A percentile compares a stretch with the other conserved stretches of the same genome.
Evolutionary conservation across 208 protist genomes (phyloP).

Genomic region (Leishmania amazonensis): DNA sequence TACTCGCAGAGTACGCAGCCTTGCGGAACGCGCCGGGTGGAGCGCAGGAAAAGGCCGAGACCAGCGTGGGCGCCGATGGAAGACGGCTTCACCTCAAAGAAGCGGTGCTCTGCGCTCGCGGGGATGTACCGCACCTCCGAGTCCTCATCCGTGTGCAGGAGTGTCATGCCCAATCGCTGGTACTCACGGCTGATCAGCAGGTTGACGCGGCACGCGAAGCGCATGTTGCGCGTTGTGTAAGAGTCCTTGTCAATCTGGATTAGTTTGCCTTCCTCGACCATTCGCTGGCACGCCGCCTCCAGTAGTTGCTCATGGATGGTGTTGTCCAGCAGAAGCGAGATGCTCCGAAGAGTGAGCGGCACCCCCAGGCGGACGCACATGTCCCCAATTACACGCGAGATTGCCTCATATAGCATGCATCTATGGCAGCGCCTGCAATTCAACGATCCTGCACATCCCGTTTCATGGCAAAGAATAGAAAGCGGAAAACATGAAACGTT

Average conservation of each 20-base stretch:
- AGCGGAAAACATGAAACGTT: background rate
- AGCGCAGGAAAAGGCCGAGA: conserved; percentile 82
- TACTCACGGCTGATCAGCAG: conserved; percentile 79
- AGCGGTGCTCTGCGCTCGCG: conserved; percentile 67
- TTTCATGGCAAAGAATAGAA: background rate
- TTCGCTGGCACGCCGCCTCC: conserved; percentile 52
- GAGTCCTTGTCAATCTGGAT: conserved; percentile 51
- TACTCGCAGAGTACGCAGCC: conserved; percentile 88
- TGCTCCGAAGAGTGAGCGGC: conserved; percentile 50
- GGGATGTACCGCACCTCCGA: conserved; percentile 73
- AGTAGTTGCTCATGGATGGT: conserved; percentile 67
- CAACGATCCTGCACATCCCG: background rate
- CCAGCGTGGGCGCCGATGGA: conserved; percentile 60
- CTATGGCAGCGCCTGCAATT: conserved; percentile 2
- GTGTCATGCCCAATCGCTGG: conserved; percentile 78
- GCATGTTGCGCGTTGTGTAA: conserved; percentile 60
- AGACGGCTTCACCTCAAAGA: conserved; percentile 75
- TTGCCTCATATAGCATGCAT: conserved; percentile 81
- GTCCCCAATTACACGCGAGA: conserved; percentile 66
- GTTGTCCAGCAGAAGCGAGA: conserved; percentile 53
- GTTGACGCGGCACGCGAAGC: conserved; percentile 39
- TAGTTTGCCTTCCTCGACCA: conserved; percentile 66
- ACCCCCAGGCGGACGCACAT: conserved; percentile 66
- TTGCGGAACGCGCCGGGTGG: conserved; percentile 57
- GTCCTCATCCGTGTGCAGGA: conserved; percentile 44